Base-by-base conservation (phyloP, 73 alveolate species). In the Urostyla sp. region DNA sequence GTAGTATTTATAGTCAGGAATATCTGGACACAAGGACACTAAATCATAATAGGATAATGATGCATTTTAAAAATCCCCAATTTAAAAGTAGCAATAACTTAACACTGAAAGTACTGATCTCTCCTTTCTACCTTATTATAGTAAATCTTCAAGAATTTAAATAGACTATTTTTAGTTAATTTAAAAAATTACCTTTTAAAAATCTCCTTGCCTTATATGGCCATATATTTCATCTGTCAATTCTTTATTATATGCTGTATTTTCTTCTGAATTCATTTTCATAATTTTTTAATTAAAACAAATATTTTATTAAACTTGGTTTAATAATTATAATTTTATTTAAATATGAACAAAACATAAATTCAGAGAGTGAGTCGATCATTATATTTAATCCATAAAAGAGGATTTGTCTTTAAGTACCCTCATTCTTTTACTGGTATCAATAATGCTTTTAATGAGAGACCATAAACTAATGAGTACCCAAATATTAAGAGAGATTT, bases 1-100 rank as follows among this genome's bases (percentile, higher is more conserved):
- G 56, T 91, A 83, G 57, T 76, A 69, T 50, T 84, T 45, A 46
- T 91, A 91, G 26, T 91, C 92, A 0, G 61, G 84, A 21, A 77
- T 80, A 0, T 85, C 89, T 16, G 89, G 81, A 52, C 81, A 60
- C 43, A 77, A 2, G 24, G 58, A 37, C 15, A 46, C 24, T 0
- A 77, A 36, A 31, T 77, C 80, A 37, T 36, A 8, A 24, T 77
- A 77, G 21, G 54, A 37, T 16, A 23, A 35, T 26, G 75, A n/a
- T 10, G 81, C 75, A 50, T 61, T 77, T 37, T 56, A 6, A 57
- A 56, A 56, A 30, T 75, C 87, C 1, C 80, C 72, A 18, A 37
- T 77, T 43, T 61, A 32, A 26, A 58, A 77, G 36, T 77, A 61
- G 81, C 89, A 77, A 34, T 30, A 77, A 6, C 67, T 78, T 18